Evolutionary conservation across 352 stramenopile species (phyloP).

Genomic region (Globisporangium apiculatum): DNA sequence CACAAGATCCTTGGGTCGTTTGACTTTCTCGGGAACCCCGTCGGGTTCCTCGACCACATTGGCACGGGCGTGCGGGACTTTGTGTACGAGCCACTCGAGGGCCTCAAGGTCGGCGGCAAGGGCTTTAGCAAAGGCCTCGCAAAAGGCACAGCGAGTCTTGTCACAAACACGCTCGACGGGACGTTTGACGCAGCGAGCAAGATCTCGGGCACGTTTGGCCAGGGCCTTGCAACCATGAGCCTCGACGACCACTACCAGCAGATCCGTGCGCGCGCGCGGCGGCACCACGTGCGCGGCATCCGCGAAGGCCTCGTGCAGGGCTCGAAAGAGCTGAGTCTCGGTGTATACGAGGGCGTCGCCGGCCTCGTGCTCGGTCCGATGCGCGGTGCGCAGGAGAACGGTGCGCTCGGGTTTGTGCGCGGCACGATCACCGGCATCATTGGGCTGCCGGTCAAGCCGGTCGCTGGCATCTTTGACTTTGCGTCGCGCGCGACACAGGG

Average conservation of each 20-base stretch:
- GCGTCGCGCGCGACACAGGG: slow-evolving; percentile 83
- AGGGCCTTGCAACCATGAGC: slow-evolving; percentile 80
- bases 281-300: slow-evolving; percentile 72
- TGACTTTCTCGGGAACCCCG: slow-evolving; percentile 84
- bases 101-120: slow-evolving; percentile 83
- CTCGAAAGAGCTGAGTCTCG: slow-evolving; percentile 78
- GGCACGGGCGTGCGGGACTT: slow-evolving; percentile 94
- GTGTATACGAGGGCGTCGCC: slow-evolving; percentile 79
- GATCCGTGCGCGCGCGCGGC: slow-evolving; percentile 67
- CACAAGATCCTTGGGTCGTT: slow-evolving; percentile 87
- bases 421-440: slow-evolving; percentile 86
- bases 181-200: slow-evolving; percentile 86
- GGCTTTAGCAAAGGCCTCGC: slow-evolving; percentile 81
- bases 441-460: slow-evolving; percentile 78
- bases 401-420: slow-evolving; percentile 76
- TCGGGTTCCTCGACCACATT: slow-evolving; percentile 91
- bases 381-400: slow-evolving; percentile 70
- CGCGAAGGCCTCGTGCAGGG: slow-evolving; percentile 77
- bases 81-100: slow-evolving; percentile 94
- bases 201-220: slow-evolving; percentile 84
- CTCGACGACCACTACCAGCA: slow-evolving; percentile 86
- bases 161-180: slow-evolving; percentile 82
- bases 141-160: slow-evolving; percentile 82
- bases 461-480: slow-evolving; percentile 87
- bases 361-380: slow-evolving; percentile 78